Conservation (phyloP, 2,329 filamentous ascomycete genomes). For the Rhytidhysteron rufulum region DNA sequence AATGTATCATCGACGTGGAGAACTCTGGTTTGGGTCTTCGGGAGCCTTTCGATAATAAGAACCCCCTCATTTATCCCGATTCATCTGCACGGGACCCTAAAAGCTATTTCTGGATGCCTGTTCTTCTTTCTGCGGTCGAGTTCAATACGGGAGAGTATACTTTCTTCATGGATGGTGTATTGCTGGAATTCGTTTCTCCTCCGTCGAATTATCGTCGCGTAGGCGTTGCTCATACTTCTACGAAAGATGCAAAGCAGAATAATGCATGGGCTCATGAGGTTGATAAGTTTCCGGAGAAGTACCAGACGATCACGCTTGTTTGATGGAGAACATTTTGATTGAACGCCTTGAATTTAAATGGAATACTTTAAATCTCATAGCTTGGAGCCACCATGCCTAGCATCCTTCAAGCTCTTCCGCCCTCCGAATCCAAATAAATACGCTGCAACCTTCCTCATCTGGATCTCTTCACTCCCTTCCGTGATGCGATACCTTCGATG, state of each 20-base stretch:
- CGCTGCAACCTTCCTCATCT: slow-evolving; percentile 62
- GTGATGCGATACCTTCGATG: slow-evolving; percentile 62
- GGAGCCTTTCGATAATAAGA: neutral
- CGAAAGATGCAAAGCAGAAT: neutral
- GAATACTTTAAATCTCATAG: no score
- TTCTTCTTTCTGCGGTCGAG: neutral
- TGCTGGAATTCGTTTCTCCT: neutral
- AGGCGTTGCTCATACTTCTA: neutral
- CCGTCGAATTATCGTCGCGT: neutral
- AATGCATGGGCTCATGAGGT: neutral
- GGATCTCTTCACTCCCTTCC: slow-evolving; percentile 62
- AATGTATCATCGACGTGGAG: neutral
- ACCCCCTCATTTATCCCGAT: neutral
- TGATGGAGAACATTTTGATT: no score
- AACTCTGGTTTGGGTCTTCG: neutral
- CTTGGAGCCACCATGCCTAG: slow-evolving; percentile 27
- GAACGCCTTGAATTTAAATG: no score
- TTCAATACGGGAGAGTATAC: neutral
- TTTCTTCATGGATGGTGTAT: no score
- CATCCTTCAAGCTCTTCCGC: slow-evolving; percentile 36
- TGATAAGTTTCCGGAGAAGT: neutral
- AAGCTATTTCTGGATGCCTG: neutral
- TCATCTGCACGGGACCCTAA: neutral
- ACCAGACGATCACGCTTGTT: neutral
- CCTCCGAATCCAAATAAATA: slow-evolving; percentile 55